Conservation (phyloP, 1,284 basidiomycete genomes). For the Bjerkandera adusta region DNA sequence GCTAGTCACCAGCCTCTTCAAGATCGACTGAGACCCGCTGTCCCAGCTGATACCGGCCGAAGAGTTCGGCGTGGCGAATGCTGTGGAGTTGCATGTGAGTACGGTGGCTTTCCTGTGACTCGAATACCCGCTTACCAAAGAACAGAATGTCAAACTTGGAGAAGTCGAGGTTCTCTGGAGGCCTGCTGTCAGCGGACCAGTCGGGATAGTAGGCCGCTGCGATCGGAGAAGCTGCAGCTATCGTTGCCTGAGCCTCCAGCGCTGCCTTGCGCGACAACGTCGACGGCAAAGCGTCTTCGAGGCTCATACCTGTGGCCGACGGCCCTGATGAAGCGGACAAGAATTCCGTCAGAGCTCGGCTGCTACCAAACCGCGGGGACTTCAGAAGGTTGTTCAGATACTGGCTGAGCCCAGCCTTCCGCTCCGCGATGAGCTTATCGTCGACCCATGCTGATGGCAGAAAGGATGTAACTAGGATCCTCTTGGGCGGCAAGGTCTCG, state of each 20-base stretch:
- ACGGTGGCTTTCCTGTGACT: too few species aligned
- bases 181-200: constrained; percentile 56
- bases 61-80: constrained; percentile 70
- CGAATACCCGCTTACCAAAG: constrained; percentile 41
- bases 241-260: constrained; percentile 20
- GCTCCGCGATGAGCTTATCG: constrained; percentile 48
- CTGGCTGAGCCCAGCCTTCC: constrained; percentile 43
- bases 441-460: constrained; percentile 53
- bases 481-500: constrained; percentile 47
- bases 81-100: constrained; percentile 31
- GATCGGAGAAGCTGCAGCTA: constrained; percentile 24
- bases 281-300: constrained; percentile 44
- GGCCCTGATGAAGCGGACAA: constrained; percentile 29
- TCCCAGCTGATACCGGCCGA: constrained; percentile 57
- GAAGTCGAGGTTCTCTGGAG: constrained; percentile 71
- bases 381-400: constrained; percentile 41
- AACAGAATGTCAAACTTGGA: constrained; percentile 71
- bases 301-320: constrained; percentile 29
- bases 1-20: constrained; percentile 60
- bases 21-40: constrained; percentile 48
- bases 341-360: constrained; percentile 37
- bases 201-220: constrained; percentile 64
- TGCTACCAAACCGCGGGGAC: constrained; percentile 32
- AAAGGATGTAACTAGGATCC: constrained; percentile 44
- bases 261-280: constrained; percentile 44